phyloP scores from a whole-genome alignment of 805 yeast species.

The Candida quercuum region DNA sequence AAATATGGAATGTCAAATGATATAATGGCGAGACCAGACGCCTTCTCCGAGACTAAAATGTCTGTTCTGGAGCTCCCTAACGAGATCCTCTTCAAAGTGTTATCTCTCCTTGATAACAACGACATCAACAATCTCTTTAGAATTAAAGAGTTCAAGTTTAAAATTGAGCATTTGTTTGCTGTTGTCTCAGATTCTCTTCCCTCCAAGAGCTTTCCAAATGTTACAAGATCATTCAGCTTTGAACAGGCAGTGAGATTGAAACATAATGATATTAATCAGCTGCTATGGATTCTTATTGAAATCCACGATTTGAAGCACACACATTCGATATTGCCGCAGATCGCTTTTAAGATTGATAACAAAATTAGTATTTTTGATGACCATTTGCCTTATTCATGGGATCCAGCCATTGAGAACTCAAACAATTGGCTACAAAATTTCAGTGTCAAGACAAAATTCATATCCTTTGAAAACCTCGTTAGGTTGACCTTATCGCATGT shows the following conservation, averaged over 20 bases:
- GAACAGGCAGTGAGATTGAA: too few species aligned
- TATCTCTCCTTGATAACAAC: not conserved
- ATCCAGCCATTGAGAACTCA: not conserved
- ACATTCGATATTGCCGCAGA: not conserved
- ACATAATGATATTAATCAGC: too few species aligned
- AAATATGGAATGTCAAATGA: too few species aligned
- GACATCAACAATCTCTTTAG: constrained; percentile 1
- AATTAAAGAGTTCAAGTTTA: not conserved
- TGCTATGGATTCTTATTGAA: constrained; percentile 8
- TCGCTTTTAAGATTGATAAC: constrained; percentile 2
- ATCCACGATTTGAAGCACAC: constrained; percentile 8
- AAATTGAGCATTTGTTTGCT: constrained; percentile 1
- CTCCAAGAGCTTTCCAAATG: not conserved
- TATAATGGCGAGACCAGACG: too few species aligned
- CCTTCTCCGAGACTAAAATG: too few species aligned
- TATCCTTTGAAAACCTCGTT: constrained; percentile 8
- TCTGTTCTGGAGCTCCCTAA: constrained; percentile 1
- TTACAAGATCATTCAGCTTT: too few species aligned
- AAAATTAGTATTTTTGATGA: constrained; percentile 11
- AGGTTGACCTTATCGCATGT: constrained; percentile 5
- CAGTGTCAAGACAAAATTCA: constrained; percentile 1
- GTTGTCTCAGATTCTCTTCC: constrained; percentile 3
- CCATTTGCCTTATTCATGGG: constrained; percentile 4
- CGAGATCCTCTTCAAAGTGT: constrained; percentile 1
- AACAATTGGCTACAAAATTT: constrained; percentile 5